phyloP scores from a whole-genome alignment of 164 flowering plant genomes.

The Aristolochia californica region DNA sequence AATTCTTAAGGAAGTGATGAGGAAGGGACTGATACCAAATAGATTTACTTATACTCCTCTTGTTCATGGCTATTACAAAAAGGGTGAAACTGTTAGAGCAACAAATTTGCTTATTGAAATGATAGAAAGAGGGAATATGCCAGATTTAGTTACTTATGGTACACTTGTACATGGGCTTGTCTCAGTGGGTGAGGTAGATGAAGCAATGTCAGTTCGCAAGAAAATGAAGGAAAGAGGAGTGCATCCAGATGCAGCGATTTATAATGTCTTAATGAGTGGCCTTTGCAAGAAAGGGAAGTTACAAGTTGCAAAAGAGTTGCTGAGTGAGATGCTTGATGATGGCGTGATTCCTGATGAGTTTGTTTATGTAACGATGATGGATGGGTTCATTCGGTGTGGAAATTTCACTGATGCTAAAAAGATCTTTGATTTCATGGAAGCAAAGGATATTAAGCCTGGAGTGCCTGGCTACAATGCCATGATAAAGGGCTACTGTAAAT shows the following conservation, averaged over 20 bases:
- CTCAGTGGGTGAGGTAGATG: conserved; percentile 45
- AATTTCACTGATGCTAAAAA: conserved; percentile 49
- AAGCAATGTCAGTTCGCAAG: conserved; percentile 39
- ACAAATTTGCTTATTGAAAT: conserved; percentile 43
- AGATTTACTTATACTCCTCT: conserved; percentile 60
- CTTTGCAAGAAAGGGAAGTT: conserved; percentile 60
- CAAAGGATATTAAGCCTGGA: conserved; percentile 38
- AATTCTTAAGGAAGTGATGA: conserved; percentile 30
- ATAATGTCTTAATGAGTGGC: conserved; percentile 66
- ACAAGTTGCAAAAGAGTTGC: conserved; percentile 37
- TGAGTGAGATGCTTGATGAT: conserved; percentile 58
- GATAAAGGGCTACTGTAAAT: conserved; percentile 76
- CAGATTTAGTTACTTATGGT: conserved; percentile 60
- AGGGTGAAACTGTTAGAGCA: conserved; percentile 33
- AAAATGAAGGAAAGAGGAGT: conserved; percentile 54
- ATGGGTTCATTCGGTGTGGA: conserved; percentile 55
- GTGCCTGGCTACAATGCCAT: conserved; percentile 59
- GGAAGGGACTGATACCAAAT: conserved; percentile 42
- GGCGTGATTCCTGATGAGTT: conserved; percentile 47
- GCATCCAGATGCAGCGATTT: conserved; percentile 56
- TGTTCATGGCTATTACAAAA: conserved; percentile 33
- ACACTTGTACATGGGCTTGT: conserved; percentile 68
- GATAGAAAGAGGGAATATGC: conserved; percentile 42
- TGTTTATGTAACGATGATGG: conserved; percentile 56
- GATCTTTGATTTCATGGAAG: conserved; percentile 35